phyloP scores from a whole-genome alignment of 345 rosid genomes.

The Euphorbia tirucalli region DNA sequence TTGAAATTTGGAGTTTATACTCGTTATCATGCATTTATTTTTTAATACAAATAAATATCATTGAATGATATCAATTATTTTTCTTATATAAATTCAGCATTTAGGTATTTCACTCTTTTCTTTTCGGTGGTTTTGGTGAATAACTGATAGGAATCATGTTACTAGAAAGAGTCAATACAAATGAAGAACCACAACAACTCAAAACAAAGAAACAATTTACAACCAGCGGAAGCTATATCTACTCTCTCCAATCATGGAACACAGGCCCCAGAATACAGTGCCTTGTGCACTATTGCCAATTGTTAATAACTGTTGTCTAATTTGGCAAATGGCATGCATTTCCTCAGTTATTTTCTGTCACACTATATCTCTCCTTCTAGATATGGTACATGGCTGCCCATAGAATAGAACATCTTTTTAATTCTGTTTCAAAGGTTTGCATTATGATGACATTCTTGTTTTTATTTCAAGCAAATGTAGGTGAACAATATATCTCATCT shows the following conservation, averaged over 20 bases:
- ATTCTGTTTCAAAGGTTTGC: not conserved
- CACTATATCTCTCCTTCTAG: not conserved
- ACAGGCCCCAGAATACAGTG: not conserved
- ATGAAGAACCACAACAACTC: not conserved
- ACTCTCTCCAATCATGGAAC: not conserved
- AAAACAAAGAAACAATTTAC: not conserved
- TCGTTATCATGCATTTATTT: not conserved
- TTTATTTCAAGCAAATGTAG: not conserved
- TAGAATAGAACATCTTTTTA: not conserved
- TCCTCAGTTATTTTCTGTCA: not conserved
- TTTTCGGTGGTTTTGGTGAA: not conserved
- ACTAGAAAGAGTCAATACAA: not conserved
- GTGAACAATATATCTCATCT: not conserved
- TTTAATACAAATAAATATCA: not conserved
- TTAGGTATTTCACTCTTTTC: not conserved
- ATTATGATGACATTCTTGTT: not conserved
- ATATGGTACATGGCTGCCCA: not conserved
- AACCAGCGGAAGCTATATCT: not conserved
- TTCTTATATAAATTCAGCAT: not conserved
- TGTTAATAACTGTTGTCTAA: not conserved
- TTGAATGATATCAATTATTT: not conserved
- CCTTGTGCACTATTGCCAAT: not conserved
- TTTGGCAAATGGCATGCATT: not conserved
- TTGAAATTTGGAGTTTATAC: constrained; percentile 4
- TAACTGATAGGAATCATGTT: not conserved